phyloP scores from a whole-genome alignment of 495 filamentous ascomycete genomes.

The Podospora comata region DNA sequence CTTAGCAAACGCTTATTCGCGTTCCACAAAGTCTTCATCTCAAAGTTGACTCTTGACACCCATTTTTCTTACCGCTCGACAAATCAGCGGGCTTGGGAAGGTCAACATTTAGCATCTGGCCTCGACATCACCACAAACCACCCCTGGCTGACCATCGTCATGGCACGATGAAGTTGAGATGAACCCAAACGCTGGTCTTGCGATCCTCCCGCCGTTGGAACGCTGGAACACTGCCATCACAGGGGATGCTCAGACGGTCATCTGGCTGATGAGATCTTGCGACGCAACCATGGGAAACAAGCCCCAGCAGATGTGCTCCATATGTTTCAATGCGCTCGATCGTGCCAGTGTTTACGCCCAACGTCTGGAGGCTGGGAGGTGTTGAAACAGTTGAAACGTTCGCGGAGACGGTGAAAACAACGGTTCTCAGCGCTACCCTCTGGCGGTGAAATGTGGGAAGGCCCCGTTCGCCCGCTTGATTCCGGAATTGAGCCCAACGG shows the following conservation, averaged over 20 bases:
- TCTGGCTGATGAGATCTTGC: background rate
- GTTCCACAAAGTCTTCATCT: constrained; percentile 6
- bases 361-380: background rate
- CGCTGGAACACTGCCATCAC: constrained; percentile 2
- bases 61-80: background rate
- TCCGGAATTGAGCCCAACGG: constrained; percentile 12
- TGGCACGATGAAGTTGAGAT: background rate
- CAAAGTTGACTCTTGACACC: background rate
- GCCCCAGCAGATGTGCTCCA: background rate
- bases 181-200: background rate
- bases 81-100: background rate
- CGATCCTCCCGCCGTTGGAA: background rate
- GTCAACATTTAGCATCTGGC: background rate
- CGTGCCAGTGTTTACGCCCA: background rate
- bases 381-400: constrained; percentile 17
- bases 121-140: background rate
- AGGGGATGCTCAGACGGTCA: background rate
- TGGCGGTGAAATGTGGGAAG: background rate
- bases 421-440: constrained; percentile 4
- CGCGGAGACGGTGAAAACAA: constrained; percentile 15
- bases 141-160: background rate
- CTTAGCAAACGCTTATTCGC: constrained; percentile 7
- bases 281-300: background rate
- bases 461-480: constrained; percentile 11
- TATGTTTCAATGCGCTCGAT: constrained; percentile 6